Evolutionary conservation across 306 rosid genomes (phyloP).

Genomic region (Oemleria cerasiformis): DNA sequence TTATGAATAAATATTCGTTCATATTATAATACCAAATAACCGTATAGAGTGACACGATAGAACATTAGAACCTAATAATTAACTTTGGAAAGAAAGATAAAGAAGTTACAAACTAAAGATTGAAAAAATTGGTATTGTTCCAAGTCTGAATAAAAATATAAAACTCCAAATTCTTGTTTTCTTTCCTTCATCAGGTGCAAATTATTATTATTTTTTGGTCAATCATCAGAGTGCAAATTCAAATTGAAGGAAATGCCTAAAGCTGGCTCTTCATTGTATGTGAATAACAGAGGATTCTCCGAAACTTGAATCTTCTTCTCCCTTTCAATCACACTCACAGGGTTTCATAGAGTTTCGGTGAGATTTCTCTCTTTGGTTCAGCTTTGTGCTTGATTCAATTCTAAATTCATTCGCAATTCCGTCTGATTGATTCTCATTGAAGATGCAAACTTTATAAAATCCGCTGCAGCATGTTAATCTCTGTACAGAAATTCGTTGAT

Average conservation of each 20-base stretch:
- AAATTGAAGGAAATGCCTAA: background rate
- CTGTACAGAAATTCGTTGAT: background rate
- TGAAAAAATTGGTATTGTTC: background rate
- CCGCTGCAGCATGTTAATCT: background rate
- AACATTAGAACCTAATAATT: too few relatives aligned
- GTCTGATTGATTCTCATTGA: background rate
- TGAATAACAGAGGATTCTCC: background rate
- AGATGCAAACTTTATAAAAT: conserved; percentile 6
- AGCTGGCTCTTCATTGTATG: background rate
- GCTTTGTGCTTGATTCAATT: background rate
- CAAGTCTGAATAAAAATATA: background rate
- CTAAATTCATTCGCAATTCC: background rate
- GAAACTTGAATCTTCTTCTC: background rate
- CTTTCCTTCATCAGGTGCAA: background rate
- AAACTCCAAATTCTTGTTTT: background rate
- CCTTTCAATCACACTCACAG: background rate
- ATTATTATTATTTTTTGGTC: too few relatives aligned
- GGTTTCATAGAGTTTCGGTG: conserved; percentile 12
- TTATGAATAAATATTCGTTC: too few relatives aligned
- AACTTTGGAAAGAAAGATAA: too few relatives aligned
- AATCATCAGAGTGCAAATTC: background rate
- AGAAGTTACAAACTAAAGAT: too few relatives aligned
- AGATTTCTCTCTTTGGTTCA: conserved; percentile 4
- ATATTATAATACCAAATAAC: too few relatives aligned
- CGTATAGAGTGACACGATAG: too few relatives aligned